Percentiles rank a stretch among this genome's conserved stretches.
Conservation (phyloP, 176 grass and related monocot species). For the Avena eriantha region DNA sequence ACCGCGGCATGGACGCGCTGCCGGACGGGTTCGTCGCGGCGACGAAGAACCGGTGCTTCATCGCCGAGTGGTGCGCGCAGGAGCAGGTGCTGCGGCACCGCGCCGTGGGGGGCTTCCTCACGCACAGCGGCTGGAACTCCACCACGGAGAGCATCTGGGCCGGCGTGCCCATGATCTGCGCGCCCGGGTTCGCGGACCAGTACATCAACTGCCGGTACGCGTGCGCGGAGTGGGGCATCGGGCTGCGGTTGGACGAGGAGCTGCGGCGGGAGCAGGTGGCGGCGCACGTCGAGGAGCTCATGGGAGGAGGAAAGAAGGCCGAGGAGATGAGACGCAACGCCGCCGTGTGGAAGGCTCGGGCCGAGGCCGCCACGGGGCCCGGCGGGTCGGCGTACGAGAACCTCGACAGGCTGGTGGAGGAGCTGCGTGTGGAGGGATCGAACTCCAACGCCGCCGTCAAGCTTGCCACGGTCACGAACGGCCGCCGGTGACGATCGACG, state of each 20-base stretch:
- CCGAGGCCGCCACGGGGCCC: conserved; percentile 26
- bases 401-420: conserved; percentile 32
- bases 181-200: conserved; percentile 63
- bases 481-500: background rate
- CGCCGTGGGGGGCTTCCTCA: conserved; percentile 62
- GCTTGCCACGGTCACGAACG: background rate
- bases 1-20: conserved; percentile 37
- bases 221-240: conserved; percentile 56
- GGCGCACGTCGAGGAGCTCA: conserved; percentile 41
- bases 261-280: conserved; percentile 44
- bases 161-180: conserved; percentile 65
- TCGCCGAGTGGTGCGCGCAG: conserved; percentile 64
- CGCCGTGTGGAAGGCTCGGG: conserved; percentile 25
- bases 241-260: conserved; percentile 47
- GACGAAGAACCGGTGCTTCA: conserved; percentile 32
- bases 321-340: conserved; percentile 33
- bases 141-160: conserved; percentile 57
- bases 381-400: conserved; percentile 45
- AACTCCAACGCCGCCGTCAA: background rate
- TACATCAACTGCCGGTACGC: conserved; percentile 64
- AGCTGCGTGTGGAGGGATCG: background rate
- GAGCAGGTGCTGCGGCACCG: conserved; percentile 62
- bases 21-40: conserved; percentile 27
- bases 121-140: conserved; percentile 79
- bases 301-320: conserved; percentile 2